These are phyloP conservation scores for Perilla frutescens DNA, from an alignment of 257 asterid genomes.

Conservation along the genomic window DNA sequence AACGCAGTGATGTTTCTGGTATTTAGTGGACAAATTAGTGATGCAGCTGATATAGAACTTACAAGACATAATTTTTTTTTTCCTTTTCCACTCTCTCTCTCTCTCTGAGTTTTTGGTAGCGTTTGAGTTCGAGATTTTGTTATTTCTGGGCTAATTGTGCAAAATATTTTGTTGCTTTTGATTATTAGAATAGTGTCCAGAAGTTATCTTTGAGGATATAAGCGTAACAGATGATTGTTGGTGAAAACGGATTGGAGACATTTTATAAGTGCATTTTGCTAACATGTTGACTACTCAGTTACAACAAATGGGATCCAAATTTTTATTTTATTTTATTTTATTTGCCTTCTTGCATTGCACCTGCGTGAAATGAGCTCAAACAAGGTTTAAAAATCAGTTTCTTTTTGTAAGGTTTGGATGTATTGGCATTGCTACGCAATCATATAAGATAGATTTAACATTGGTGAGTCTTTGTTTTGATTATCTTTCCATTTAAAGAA, in stretches of 20 bases:
- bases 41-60: neutral
- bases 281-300: slow-evolving; percentile 16
- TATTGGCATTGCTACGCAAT: slow-evolving; percentile 1
- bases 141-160: neutral
- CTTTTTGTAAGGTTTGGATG: neutral
- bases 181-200: neutral
- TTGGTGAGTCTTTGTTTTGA: neutral
- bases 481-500: neutral
- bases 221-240: neutral
- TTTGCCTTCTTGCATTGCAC: neutral
- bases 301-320: neutral
- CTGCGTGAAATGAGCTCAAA: neutral
- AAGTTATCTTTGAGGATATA: neutral
- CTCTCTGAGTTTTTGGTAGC: neutral
- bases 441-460: neutral
- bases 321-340: neutral
- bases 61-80: no score
- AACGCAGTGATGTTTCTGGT: neutral
- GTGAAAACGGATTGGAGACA: neutral
- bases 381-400: neutral
- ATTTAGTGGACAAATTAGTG: neutral
- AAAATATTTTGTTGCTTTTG: neutral
- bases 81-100: neutral
- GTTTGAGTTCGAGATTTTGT: slow-evolving; percentile 13
- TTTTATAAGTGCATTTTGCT: neutral